Conservation (phyloP, 73 alveolate genomes). For the Vitrella brassicaformis region DNA sequence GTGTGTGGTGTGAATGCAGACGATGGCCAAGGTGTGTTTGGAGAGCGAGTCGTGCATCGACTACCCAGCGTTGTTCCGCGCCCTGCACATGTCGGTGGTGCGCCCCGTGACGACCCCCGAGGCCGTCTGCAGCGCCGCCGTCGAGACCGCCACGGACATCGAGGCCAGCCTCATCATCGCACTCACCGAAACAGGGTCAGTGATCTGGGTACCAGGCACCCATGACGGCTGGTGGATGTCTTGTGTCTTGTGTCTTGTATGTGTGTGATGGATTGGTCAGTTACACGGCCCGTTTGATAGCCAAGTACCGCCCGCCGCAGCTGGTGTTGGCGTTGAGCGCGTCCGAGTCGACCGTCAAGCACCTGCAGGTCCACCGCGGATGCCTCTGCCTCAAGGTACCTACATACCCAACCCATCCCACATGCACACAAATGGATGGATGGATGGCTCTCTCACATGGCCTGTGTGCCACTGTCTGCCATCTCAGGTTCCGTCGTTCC, state of each 20-base stretch:
- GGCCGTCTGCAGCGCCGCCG: slow-evolving; percentile 53
- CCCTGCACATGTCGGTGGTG: slow-evolving; percentile 8
- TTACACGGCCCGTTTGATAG: slow-evolving; percentile 51
- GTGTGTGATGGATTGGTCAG: too few relatives aligned
- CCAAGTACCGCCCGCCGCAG: slow-evolving; percentile 63
- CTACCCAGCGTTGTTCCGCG: slow-evolving; percentile 36
- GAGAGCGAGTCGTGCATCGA: slow-evolving; percentile 65
- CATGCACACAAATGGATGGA: background rate
- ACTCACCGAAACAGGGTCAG: slow-evolving; percentile 63
- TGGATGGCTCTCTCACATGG: background rate
- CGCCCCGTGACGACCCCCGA: slow-evolving; percentile 28
- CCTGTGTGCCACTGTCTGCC: slow-evolving; percentile 5
- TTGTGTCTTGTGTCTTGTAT: too few relatives aligned
- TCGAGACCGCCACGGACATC: slow-evolving; percentile 40
- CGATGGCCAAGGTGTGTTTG: slow-evolving; percentile 52
- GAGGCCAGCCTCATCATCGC: slow-evolving; percentile 49
- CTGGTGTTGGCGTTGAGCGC: slow-evolving; percentile 44
- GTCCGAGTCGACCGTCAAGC: slow-evolving; percentile 18
- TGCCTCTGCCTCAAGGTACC: background rate
- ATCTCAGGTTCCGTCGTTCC: slow-evolving; percentile 13
- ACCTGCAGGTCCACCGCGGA: slow-evolving; percentile 19
- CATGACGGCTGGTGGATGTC: too few relatives aligned
- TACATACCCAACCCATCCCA: background rate
- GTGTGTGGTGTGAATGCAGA: slow-evolving; percentile 5
- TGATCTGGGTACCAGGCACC: too few relatives aligned